Conservation (phyloP, 2,329 filamentous ascomycete genomes). For the Diplodia seriata region DNA sequence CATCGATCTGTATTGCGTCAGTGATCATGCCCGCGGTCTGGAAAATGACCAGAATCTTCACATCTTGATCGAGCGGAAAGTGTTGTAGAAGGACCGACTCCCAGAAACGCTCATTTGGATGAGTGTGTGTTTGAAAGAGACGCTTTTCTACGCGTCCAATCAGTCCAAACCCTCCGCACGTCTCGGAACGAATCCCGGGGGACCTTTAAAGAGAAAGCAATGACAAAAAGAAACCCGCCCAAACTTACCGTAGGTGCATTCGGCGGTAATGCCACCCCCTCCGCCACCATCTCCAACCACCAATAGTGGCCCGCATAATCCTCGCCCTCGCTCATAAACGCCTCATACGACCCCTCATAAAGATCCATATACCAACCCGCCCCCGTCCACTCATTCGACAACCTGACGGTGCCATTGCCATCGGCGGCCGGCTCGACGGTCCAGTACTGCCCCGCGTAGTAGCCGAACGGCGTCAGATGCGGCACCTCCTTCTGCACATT, state of each 20-base stretch:
- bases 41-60: neutral
- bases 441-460: constrained; percentile 30
- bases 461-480: constrained; percentile 21
- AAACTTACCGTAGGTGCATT: constrained; percentile 16
- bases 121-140: neutral
- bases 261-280: constrained; percentile 16
- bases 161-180: no score
- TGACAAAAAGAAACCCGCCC: neutral
- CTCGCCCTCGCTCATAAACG: constrained; percentile 6
- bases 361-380: constrained; percentile 21
- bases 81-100: neutral
- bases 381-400: constrained; percentile 29
- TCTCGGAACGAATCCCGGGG: no score
- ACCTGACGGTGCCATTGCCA: neutral
- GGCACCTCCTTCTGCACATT: constrained; percentile 3
- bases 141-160: neutral
- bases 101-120: neutral
- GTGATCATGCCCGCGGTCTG: neutral
- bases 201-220: neutral
- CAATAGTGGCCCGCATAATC: constrained; percentile 18
- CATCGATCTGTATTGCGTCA: neutral
- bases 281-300: constrained; percentile 16
- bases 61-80: neutral
- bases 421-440: neutral
- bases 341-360: neutral